phyloP scores from a whole-genome alignment of 192 early-diverging fungal genomes.

The Entomortierella parvispora region DNA sequence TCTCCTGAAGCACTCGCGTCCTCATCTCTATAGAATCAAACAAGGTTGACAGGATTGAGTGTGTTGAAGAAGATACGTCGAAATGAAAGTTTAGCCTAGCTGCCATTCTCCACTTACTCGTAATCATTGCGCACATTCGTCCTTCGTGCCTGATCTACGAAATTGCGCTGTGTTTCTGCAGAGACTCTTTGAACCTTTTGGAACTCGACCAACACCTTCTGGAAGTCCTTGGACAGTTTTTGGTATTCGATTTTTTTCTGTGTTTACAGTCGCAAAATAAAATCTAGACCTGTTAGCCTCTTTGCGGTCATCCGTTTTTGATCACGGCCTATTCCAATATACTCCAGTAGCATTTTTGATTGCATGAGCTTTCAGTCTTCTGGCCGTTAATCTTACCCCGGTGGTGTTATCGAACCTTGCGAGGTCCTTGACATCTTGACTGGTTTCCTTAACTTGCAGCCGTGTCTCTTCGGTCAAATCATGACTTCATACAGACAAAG shows the following conservation, averaged over 20 bases:
- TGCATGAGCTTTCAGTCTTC: too few relatives aligned
- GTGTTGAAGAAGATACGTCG: background rate
- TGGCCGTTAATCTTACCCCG: constrained; percentile 23
- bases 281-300: background rate
- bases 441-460: constrained; percentile 83
- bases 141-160: constrained; percentile 79
- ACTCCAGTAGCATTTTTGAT: background rate
- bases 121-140: constrained; percentile 52
- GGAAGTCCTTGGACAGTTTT: constrained; percentile 95
- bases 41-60: background rate
- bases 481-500: constrained; percentile 57
- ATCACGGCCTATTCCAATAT: constrained; percentile 26
- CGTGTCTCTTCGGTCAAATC: constrained; percentile 84
- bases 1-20: constrained; percentile 60
- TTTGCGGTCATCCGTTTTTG: background rate
- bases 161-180: constrained; percentile 86
- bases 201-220: constrained; percentile 90
- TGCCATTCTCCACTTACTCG: constrained; percentile 48
- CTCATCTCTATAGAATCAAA: constrained; percentile 51
- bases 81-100: constrained; percentile 12
- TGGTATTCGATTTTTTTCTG: constrained; percentile 89
- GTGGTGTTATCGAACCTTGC: constrained; percentile 64
- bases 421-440: constrained; percentile 79
- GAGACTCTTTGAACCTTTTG: constrained; percentile 86
- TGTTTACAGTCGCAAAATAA: background rate